phyloP scores from a whole-genome alignment of 2,329 filamentous ascomycete species.

The Byssochlamys sp. region DNA sequence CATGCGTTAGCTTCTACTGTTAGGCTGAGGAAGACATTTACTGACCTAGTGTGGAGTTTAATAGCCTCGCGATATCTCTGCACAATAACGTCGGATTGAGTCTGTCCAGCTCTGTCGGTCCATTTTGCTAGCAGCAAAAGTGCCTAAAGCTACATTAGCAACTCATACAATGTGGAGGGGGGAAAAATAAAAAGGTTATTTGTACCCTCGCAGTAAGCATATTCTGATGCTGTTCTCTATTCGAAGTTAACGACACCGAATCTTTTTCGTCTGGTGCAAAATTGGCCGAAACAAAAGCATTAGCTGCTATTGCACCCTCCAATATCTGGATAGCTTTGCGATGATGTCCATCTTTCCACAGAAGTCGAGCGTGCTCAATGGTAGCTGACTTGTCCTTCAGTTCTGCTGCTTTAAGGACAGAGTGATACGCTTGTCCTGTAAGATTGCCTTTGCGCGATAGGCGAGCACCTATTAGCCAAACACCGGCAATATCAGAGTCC shows the following conservation, averaged over 20 bases:
- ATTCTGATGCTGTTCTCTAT: constrained; percentile 42
- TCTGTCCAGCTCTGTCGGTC: constrained; percentile 91
- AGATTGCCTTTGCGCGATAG: constrained; percentile 41
- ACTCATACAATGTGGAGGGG: neutral
- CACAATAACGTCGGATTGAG: constrained; percentile 68
- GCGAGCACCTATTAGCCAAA: constrained; percentile 9
- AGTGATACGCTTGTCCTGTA: constrained; percentile 77
- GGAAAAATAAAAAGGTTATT: neutral
- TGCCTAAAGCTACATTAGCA: constrained; percentile 42
- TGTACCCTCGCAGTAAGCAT: constrained; percentile 37
- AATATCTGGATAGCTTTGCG: constrained; percentile 89
- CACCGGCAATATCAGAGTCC: constrained; percentile 17
- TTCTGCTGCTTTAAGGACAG: constrained; percentile 76
- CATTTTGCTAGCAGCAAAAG: constrained; percentile 88
- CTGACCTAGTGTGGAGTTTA: constrained; percentile 29
- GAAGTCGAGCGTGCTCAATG: constrained; percentile 82
- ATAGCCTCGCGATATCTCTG: constrained; percentile 71
- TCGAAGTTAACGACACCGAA: constrained; percentile 28
- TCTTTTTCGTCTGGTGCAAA: constrained; percentile 25
- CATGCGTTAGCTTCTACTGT: constrained; percentile 3
- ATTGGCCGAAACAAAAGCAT: constrained; percentile 55
- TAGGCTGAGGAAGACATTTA: neutral
- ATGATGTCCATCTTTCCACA: constrained; percentile 89
- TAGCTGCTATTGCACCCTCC: constrained; percentile 71
- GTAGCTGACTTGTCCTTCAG: constrained; percentile 78